Base-by-base conservation (phyloP, 2,329 filamentous ascomycete species). In the Aureobasidium sp. region DNA sequence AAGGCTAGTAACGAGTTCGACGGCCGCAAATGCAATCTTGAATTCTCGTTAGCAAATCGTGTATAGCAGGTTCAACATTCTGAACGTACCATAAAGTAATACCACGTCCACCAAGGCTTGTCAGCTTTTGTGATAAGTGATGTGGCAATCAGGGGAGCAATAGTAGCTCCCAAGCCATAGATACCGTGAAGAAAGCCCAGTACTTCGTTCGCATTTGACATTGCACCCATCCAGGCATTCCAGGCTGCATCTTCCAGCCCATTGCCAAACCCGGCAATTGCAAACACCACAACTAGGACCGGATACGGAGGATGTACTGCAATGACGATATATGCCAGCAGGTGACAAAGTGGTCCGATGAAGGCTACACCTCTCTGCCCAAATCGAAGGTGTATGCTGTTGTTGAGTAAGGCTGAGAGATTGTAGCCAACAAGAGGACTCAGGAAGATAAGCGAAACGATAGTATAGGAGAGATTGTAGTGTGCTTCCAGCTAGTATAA, bases 331-430 rank as follows among this genome's bases (percentile, higher is more conserved):
- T 89, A 91, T 20, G 87, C 82, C 27, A 85, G 66, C 9, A 90
- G 69, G 67, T 89, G 87, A 66, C 81, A 84, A 12, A 79, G 63
- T 0, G 88, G 86, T 0, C 81, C 85, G 5, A 90, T 71, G 56
- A 89, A 69, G 12, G 88, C 87, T 10, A 92, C 82, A 10, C 89
- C 89, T 17, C 87, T 82, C 69, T 90, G 88, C 39, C 90, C 89
- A 55, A 85, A 77, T 41, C 76, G 77, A 67, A 86, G 77, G 71
- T 89, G 87, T 50, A 90, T 79, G 10, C 74, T 73, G 69, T 87
- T 88, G 72, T 89, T 90, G 55, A 82, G 70, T 1, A 89, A 72
- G 1, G 86, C 86, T 1, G 86, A 85, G 2, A 81, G 68, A 15
- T 83, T 79, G 73, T 89, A 90, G 51, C 87, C 87, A 3, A 82